These are phyloP conservation scores for Geosmithia morbida DNA, from an alignment of 2,329 filamentous ascomycete species.

Conservation along the genomic window DNA sequence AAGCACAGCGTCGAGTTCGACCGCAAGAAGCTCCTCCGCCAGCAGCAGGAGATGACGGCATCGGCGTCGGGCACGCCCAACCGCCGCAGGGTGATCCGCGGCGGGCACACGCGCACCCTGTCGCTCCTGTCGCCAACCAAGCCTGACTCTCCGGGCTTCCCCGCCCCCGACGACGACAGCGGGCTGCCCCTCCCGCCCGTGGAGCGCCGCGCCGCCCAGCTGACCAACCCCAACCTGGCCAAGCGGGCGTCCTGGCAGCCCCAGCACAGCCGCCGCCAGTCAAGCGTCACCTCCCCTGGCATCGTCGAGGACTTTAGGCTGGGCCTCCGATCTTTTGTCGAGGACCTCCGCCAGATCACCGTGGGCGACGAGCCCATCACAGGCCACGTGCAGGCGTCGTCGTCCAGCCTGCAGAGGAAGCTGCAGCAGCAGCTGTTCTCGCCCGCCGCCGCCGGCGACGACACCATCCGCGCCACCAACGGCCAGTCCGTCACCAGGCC, in stretches of 20 bases:
- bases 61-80: constrained; percentile 16
- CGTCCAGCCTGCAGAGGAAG: neutral
- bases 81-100: constrained; percentile 50
- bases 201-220: constrained; percentile 17
- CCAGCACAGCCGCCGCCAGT: constrained; percentile 25
- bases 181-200: constrained; percentile 12
- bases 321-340: constrained; percentile 86
- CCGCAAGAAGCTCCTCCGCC: constrained; percentile 53
- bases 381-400: constrained; percentile 19
- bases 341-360: constrained; percentile 88
- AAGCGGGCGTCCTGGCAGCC: constrained; percentile 49
- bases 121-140: constrained; percentile 67
- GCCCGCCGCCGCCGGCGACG: constrained; percentile 20
- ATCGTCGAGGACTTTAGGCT: constrained; percentile 82
- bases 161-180: constrained; percentile 19
- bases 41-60: constrained; percentile 23
- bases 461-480: constrained; percentile 30
- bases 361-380: constrained; percentile 82
- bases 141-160: constrained; percentile 22
- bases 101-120: constrained; percentile 47
- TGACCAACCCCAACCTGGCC: constrained; percentile 23
- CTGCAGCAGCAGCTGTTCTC: constrained; percentile 1
- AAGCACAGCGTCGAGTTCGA: constrained; percentile 50
- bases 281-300: constrained; percentile 43
- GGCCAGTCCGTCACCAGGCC: constrained; percentile 16